Evolutionary conservation across 1,284 basidiomycete species (phyloP).

Genomic region (Termitomyces sp.): DNA sequence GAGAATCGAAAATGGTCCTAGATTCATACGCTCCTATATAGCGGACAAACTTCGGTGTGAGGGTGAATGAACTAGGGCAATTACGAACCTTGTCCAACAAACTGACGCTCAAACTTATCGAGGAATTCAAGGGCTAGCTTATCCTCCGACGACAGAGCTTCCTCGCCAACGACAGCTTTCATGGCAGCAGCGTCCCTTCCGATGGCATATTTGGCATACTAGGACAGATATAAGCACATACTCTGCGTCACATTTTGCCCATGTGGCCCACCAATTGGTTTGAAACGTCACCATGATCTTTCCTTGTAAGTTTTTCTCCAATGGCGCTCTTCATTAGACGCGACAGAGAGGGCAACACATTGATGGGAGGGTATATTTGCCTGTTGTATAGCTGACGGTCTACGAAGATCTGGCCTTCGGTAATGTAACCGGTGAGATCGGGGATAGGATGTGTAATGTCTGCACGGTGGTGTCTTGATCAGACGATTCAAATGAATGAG

Average conservation of each 20-base stretch:
- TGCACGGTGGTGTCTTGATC: constrained; percentile 26
- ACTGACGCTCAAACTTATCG: constrained; percentile 92
- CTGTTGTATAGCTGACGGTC: constrained; percentile 92
- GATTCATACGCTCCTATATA: constrained; percentile 85
- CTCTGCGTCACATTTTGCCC: constrained; percentile 13
- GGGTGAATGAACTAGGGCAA: constrained; percentile 2
- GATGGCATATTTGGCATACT: constrained; percentile 97
- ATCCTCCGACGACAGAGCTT: constrained; percentile 91
- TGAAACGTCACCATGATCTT: constrained; percentile 98
- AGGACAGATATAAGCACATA: constrained; percentile 16
- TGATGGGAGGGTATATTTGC: constrained; percentile 99
- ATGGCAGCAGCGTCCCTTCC: constrained; percentile 97
- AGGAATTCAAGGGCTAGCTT: constrained; percentile 91
- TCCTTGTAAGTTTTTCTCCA: constrained; percentile 94
- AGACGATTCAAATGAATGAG: constrained; percentile 20
- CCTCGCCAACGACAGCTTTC: constrained; percentile 99
- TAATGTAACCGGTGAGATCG: constrained; percentile 99
- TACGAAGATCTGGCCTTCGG: constrained; percentile 98
- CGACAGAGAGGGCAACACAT: constrained; percentile 96
- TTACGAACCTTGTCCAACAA: constrained; percentile 84
- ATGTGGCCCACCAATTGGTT: constrained; percentile 78
- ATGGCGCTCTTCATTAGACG: constrained; percentile 99
- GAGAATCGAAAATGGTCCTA: constrained; percentile 94
- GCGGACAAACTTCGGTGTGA: constrained; percentile 10
- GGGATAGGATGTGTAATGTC: constrained; percentile 99